Evolutionary conservation across 352 stramenopile genomes (phyloP), one percentile per base, ranked within the genome.

Genomic region (Phytophthora ohioensis): DNA sequence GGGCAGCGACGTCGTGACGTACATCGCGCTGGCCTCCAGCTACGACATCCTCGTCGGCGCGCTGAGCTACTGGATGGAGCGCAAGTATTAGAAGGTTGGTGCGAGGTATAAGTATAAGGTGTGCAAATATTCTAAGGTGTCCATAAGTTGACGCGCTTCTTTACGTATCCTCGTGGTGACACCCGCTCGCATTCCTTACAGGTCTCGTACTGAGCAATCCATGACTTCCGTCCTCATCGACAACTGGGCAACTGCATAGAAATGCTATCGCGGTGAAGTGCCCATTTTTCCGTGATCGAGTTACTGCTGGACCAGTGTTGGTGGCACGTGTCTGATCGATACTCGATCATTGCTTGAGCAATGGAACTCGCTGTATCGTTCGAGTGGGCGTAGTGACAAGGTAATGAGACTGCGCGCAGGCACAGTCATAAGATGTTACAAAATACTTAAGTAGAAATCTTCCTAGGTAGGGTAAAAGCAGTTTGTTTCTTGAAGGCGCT

Each of bases 41-140:
- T 94, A 93, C 60, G 87, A 95, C 70, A 87, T 95, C 56, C 71
- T 95, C 43, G 82, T 90, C 4, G 81, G 85, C 34, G 72, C 79
- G n/a, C 60, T 91, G 53, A 75, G 71, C 52, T 95, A 91, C 64
- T 92, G 85, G 81, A 90, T 89, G 73, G 85, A 93, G 67, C 84
- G 80, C 67, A 83, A 84, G 46, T 93, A 93, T 75, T 91, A n/a
- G n/a, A 43, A 17, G 48, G 43, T 36, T 57, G 35, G 17, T 57
- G 43, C 41, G 78, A 69, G 54, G 55, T 63, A 55, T 58, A 60
- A 71, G n/a, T 67, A 71, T 64, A 64, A 57, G 10, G 15, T 55
- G 51, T 68, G 21, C 43, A 49, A 60, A 49, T 27, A 27, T 27
- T 27, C 21, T 27, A 27, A 27, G 21, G 21, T 27, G 21, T 27